Conservation (phyloP, 371 early-diverging fungal genomes). For the Coemansia sp. region DNA sequence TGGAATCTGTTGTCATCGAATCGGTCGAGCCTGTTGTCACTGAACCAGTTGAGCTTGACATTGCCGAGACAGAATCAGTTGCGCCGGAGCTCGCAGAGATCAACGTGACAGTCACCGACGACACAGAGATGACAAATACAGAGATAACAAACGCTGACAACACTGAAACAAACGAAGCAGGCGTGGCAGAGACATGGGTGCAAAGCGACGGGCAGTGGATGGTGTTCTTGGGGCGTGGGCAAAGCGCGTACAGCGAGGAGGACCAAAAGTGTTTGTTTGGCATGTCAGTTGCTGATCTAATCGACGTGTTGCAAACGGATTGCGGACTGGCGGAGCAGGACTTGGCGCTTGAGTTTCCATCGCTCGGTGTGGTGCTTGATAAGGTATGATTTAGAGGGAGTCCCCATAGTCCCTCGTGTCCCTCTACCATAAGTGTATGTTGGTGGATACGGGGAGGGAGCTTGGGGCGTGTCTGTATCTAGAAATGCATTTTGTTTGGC, state of each 20-base stretch:
- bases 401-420: background rate
- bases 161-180: background rate
- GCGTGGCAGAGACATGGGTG: constrained; percentile 36
- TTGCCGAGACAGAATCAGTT: background rate
- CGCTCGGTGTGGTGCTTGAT: constrained; percentile 34
- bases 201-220: constrained; percentile 40
- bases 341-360: constrained; percentile 46
- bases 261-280: constrained; percentile 22
- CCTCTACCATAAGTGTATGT: too few species aligned
- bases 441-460: background rate
- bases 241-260: constrained; percentile 21
- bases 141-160: background rate
- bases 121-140: background rate
- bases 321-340: constrained; percentile 24
- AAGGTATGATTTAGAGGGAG: constrained; percentile 22
- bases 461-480: constrained; percentile 1
- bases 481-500: background rate
- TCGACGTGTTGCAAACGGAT: constrained; percentile 29
- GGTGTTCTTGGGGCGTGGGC: constrained; percentile 38
- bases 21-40: background rate
- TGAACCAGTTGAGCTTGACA: background rate
- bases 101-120: background rate
- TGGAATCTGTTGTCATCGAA: background rate
- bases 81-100: background rate
- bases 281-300: constrained; percentile 33